Base-by-base conservation (phyloP, 306 rosid species). In the Quercus ilex region DNA sequence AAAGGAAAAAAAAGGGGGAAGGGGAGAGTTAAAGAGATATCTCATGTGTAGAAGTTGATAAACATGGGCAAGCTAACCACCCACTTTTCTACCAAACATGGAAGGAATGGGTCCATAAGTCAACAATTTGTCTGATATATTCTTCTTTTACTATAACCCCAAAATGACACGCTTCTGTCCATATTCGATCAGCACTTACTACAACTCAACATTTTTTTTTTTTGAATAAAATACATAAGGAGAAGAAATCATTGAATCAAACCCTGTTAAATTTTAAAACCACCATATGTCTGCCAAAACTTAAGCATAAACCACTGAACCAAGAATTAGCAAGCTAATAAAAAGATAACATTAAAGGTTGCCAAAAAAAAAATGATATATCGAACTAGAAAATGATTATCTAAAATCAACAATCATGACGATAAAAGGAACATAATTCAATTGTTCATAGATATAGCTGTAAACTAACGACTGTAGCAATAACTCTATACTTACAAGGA, bases 401-500 rank as follows among this genome's bases (percentile, higher is more conserved):
- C 65, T 58, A 59, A 14, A 59, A 25, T 59, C 31, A 4, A 49
- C 53, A 12, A 11, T 49, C 13, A 23, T 68, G 51, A 35, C 19
- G 26, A 35, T 68, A 35, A 35, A 68, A 68, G 28, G 17, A 68
- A 35, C 72, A 68, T 64, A 20, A 73, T 53, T 18, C 58, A 38
- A 38, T 74, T 58, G 14, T 41, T 74, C 31, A 78, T 26, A 58
- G 56, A 77, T 60, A 14, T 13, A 33, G n/a, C 15, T 33, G 4
- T 19, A 68, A 68, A 4, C 11, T 33, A 68, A 68, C 9, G 2
- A 68, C 11, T 8, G 28, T 19, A 68, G 28, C 52, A 35, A 35
- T 20, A 53, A 53, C 23, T 60, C 60, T 67, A 55, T 17, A 88
- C 97, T 95, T 83, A 95, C 99, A 41, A 95, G 99, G 74, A 95